Conservation (phyloP, 1,284 basidiomycete genomes). For the Trametes sp. region DNA sequence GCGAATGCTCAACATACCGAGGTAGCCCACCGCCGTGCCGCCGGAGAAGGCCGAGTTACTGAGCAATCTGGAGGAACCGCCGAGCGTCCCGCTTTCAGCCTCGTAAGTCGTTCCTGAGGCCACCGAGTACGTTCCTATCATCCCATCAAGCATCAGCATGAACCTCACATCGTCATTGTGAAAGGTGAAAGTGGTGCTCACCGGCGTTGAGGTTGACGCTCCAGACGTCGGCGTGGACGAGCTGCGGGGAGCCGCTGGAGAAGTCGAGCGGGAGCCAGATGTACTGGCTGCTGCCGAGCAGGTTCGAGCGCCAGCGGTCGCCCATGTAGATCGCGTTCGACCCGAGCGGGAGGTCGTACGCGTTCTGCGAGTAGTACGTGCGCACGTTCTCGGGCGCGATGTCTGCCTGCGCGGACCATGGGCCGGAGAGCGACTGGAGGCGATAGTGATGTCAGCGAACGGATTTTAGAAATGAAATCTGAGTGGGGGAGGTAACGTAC, state of each 20-base stretch:
- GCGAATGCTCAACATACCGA: constrained; percentile 46
- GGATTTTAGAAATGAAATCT: not conserved
- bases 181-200: constrained; percentile 24
- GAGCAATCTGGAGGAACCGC: constrained; percentile 55
- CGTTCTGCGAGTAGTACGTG: constrained; percentile 71
- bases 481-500: constrained; percentile 43
- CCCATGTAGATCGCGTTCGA: constrained; percentile 68
- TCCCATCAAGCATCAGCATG: not conserved
- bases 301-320: constrained; percentile 64
- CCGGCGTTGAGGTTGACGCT: constrained; percentile 56
- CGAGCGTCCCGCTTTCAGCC: constrained; percentile 60
- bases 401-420: constrained; percentile 65
- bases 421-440: constrained; percentile 57
- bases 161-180: not conserved
- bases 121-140: constrained; percentile 55
- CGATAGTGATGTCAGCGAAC: not conserved
- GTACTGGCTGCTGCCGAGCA: constrained; percentile 65
- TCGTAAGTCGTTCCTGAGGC: constrained; percentile 63
- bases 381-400: constrained; percentile 58
- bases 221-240: constrained; percentile 67
- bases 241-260: constrained; percentile 58
- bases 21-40: constrained; percentile 60
- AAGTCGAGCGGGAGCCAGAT: constrained; percentile 69
- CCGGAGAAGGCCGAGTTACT: constrained; percentile 59
- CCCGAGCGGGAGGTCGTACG: constrained; percentile 60